Evolutionary conservation across 768 basidiomycete genomes (phyloP).

Genomic region (Crucibulum laeve): DNA sequence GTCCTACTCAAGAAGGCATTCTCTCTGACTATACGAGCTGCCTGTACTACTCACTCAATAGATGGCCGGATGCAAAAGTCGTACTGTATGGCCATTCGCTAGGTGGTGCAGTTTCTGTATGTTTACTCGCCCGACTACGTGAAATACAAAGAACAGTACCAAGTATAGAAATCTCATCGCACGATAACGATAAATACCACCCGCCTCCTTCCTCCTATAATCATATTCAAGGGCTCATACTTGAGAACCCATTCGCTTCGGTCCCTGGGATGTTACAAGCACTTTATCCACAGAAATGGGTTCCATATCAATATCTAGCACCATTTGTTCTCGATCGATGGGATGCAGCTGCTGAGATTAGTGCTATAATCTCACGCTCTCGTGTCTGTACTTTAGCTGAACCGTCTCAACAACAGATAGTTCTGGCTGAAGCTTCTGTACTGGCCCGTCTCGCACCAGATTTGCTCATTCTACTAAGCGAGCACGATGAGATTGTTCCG

Average conservation of each 20-base stretch:
- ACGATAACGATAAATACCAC: neutral
- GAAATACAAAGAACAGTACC: too few species aligned
- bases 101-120: conserved; percentile 38
- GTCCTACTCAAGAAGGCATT: conserved; percentile 34
- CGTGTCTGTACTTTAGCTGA: neutral
- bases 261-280: conserved; percentile 41
- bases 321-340: conserved; percentile 40
- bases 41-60: conserved; percentile 22
- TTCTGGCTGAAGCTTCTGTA: neutral
- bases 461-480: conserved; percentile 33
- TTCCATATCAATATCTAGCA: conserved; percentile 46
- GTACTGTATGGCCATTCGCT: conserved; percentile 46
- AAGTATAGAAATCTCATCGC: neutral
- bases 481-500: conserved; percentile 44
- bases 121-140: conserved; percentile 24
- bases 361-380: conserved; percentile 13
- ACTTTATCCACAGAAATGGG: conserved; percentile 42
- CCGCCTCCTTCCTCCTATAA: neutral
- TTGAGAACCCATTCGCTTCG: conserved; percentile 48
- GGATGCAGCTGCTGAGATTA: conserved; percentile 41
- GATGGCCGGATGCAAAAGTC: conserved; percentile 26
- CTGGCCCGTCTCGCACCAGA: conserved; percentile 13
- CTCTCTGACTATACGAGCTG: conserved; percentile 33
- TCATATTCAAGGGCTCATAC: conserved; percentile 30
- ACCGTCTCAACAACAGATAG: neutral